phyloP scores from a whole-genome alignment of 2,329 filamentous ascomycete species.

The Sarocladium oryzae region DNA sequence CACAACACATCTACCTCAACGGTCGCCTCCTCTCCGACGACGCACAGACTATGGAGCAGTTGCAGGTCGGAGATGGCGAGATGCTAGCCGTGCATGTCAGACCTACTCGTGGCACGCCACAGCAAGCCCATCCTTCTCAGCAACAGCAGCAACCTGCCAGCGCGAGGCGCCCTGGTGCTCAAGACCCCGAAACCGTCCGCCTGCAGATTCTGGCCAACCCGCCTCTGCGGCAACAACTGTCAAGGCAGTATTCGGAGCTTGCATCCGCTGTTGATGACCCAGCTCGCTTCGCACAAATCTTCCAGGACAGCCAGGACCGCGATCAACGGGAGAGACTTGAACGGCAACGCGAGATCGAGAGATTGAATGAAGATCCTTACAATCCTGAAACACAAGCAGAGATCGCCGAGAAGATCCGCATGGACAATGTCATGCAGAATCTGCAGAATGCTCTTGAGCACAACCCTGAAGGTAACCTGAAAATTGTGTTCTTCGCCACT shows the following conservation, averaged over 20 bases:
- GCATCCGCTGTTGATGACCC: constrained; percentile 71
- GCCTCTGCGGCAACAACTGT: constrained; percentile 61
- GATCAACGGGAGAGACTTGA: constrained; percentile 68
- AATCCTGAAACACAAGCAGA: constrained; percentile 84
- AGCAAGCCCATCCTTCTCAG: constrained; percentile 23
- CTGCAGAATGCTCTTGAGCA: constrained; percentile 94
- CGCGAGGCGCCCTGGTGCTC: constrained; percentile 23
- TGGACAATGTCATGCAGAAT: constrained; percentile 92
- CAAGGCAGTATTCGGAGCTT: constrained; percentile 68
- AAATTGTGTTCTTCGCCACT: no score
- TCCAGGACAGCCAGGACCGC: constrained; percentile 59
- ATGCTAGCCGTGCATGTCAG: constrained; percentile 84
- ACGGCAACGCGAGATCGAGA: constrained; percentile 74
- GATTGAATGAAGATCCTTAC: constrained; percentile 90
- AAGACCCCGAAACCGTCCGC: constrained; percentile 75
- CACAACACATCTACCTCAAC: constrained; percentile 87
- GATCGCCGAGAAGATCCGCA: constrained; percentile 95
- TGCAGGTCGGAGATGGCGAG: constrained; percentile 79
- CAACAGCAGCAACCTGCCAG: constrained; percentile 20
- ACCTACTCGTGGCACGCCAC: constrained; percentile 42
- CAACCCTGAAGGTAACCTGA: constrained; percentile 91
- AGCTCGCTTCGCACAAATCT: constrained; percentile 67
- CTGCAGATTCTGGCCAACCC: constrained; percentile 78
- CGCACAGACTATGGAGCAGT: constrained; percentile 71
- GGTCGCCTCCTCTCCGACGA: constrained; percentile 74